Evolutionary conservation across 2,329 filamentous ascomycete genomes (phyloP), one percentile per base, ranked within the genome.

Genomic region (Lanzia echinophila): DNA sequence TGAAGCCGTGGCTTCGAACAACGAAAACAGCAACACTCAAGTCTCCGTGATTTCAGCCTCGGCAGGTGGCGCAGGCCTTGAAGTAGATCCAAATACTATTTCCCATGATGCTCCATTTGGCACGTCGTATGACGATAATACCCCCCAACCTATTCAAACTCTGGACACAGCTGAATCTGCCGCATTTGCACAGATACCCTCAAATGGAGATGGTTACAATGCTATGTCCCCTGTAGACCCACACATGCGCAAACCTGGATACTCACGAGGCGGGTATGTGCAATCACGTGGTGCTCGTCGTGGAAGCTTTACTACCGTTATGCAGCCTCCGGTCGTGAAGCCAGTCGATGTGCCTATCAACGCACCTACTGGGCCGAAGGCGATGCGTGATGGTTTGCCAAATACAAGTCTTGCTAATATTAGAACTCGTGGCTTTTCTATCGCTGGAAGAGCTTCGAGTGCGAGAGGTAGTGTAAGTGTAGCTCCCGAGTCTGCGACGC

Each of bases 331-430:
- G 38, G 60, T 62, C 60, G 58, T 68, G 46, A 67, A 67, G 63
- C 55, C 63, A 36, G 56, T 68, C 58, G 69, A 71, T 53, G 72
- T 77, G 49, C 82, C 82, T 43, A 70, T 83, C 72, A 89, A 78
- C 72, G 94, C 94, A 28, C 94, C 94, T 28, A 95, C 87, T 52
- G 94, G 91, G 10, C 94, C 94, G 46, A 91, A 94, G 71, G 94
- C 94, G 17, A 95, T 97, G 89, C 82, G 92, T 59, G 87, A 94
- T 70, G 90, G 90, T 31, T 75, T 90, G 11, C 87, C 88, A 49
- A 95, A 95, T 69, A 91, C 86, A 54, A 88, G 87, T 61, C 79
- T 88, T 50, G 79, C 84, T 60, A 81, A 87, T 63, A 68, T 84
- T 68, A 75, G 82, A 58, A 64, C 58, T 24, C 57, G 63, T 48